Conservation (phyloP, 2,329 filamentous ascomycete species). For the Rutstroemia sp. region DNA sequence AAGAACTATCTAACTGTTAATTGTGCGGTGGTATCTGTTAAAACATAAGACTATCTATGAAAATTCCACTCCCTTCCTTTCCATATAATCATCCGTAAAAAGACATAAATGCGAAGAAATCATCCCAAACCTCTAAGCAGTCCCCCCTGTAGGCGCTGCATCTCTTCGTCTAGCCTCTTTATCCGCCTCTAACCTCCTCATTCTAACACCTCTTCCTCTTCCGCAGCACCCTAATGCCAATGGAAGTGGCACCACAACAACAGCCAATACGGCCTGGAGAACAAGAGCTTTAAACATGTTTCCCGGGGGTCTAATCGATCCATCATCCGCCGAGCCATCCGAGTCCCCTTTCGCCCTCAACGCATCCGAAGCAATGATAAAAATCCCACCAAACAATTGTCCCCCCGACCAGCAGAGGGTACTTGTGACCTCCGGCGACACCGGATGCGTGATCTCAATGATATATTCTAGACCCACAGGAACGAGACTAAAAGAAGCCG, state of each 20-base stretch:
- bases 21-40: too few relatives aligned
- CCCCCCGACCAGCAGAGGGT: constrained; percentile 82
- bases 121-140: too few relatives aligned
- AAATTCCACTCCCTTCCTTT: too few relatives aligned
- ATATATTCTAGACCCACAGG: constrained; percentile 83
- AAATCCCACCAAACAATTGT: constrained; percentile 76
- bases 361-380: constrained; percentile 76
- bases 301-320: constrained; percentile 43
- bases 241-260: constrained; percentile 58
- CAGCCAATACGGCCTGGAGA: constrained; percentile 67
- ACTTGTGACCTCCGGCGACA: constrained; percentile 77
- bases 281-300: constrained; percentile 72
- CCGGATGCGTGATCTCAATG: constrained; percentile 79
- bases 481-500: constrained; percentile 69
- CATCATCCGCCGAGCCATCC: constrained; percentile 35
- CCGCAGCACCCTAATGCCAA: constrained; percentile 66
- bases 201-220: constrained; percentile 39
- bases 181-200: constrained; percentile 41
- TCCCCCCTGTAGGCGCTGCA: too few relatives aligned
- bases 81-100: too few relatives aligned
- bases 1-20: too few relatives aligned
- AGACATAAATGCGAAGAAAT: too few relatives aligned
- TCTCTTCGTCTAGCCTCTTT: constrained; percentile 12
- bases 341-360: constrained; percentile 42
- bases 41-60: too few relatives aligned